These are phyloP conservation scores for Rhododendron mucronatum DNA, from an alignment of 148 eudicot genomes.

Conservation along the genomic window DNA sequence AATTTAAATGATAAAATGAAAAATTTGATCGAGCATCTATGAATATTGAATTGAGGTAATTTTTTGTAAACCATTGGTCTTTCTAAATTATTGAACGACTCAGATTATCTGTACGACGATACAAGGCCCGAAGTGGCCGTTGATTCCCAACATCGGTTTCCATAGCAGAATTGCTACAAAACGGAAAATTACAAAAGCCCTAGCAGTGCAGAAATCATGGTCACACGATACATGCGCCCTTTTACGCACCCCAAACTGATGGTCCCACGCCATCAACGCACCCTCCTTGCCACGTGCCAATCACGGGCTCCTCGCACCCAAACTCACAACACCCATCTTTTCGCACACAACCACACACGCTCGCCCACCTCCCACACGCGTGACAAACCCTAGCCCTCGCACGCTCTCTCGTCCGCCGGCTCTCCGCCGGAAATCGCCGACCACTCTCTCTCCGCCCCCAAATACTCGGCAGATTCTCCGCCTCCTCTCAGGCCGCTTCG, in stretches of 20 bases:
- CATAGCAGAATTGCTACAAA: too few relatives aligned
- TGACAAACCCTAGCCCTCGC: conserved; percentile 36
- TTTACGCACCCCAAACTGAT: background rate
- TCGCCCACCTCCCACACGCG: conserved; percentile 44
- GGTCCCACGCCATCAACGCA: conserved; percentile 3
- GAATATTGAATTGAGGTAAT: too few relatives aligned
- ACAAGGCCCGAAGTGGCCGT: too few relatives aligned
- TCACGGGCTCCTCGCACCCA: conserved; percentile 6
- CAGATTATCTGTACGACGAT: too few relatives aligned
- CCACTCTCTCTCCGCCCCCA: background rate
- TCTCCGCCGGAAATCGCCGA: conserved; percentile 13
- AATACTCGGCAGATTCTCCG: background rate
- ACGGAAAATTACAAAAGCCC: background rate
- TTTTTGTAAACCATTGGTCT: too few relatives aligned
- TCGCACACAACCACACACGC: conserved; percentile 24
- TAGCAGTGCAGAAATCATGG: background rate
- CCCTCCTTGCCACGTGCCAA: conserved; percentile 8
- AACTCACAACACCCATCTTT: conserved; percentile 7
- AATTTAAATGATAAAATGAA: too few relatives aligned
- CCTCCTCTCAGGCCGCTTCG: conserved; percentile 22
- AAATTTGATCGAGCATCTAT: too few relatives aligned
- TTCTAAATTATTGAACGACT: too few relatives aligned
- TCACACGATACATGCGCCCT: background rate
- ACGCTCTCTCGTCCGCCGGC: conserved; percentile 36
- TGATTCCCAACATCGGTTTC: too few relatives aligned